These are phyloP conservation scores for Phialophora chinensis DNA, from an alignment of 2,329 filamentous ascomycete genomes.

Conservation along the genomic window DNA sequence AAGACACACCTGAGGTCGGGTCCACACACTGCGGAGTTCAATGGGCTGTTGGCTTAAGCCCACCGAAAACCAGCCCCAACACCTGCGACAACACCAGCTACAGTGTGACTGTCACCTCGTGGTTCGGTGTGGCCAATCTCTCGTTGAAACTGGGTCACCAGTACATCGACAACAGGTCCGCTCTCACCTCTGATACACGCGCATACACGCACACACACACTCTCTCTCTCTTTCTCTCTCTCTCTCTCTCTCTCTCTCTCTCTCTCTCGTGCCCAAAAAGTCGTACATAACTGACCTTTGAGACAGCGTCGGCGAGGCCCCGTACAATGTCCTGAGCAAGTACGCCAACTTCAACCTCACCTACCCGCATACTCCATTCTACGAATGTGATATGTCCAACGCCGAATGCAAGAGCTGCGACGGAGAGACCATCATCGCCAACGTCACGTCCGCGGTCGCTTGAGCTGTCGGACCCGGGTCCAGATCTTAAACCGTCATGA, in stretches of 20 bases:
- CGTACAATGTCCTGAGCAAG: conserved; percentile 37
- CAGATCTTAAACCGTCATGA: neutral
- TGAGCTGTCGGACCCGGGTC: conserved; percentile 6
- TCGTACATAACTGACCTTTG: neutral
- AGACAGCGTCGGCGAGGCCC: conserved; percentile 30
- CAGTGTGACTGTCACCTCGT: conserved; percentile 32
- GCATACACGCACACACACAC: no score
- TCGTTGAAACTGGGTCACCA: conserved; percentile 33
- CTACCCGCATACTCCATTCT: conserved; percentile 30
- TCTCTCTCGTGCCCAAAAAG: neutral
- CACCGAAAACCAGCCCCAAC: conserved; percentile 20
- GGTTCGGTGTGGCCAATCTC: conserved; percentile 33
- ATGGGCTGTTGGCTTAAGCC: conserved; percentile 34
- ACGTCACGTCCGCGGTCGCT: conserved; percentile 30
- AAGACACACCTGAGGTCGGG: conserved; percentile 34
- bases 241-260: neutral
- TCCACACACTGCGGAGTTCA: conserved; percentile 34
- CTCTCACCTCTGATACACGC: no score
- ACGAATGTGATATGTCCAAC: conserved; percentile 32
- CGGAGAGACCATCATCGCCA: conserved; percentile 31
- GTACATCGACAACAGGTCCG: conserved; percentile 36
- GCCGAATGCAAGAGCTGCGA: conserved; percentile 31
- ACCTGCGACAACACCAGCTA: conserved; percentile 34
- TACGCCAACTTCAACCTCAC: conserved; percentile 33
- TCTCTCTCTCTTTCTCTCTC: no score